Evolutionary conservation across 352 stramenopile genomes (phyloP).

Genomic region (Phytophthora nicotianae): DNA sequence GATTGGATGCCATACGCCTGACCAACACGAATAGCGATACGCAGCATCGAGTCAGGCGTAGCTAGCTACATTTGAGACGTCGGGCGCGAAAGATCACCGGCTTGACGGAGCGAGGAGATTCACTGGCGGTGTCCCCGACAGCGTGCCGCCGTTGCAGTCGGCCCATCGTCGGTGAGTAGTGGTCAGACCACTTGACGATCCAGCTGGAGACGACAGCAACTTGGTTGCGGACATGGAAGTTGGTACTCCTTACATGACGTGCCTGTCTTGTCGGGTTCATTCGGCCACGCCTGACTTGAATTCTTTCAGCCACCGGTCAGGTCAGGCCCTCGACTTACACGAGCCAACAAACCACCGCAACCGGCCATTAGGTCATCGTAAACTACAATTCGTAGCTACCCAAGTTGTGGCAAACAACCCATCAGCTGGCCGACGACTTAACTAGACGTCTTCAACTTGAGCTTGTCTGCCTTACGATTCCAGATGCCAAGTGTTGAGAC

Average conservation of each 20-base stretch:
- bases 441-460: neutral
- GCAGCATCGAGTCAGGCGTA: slow-evolving; percentile 10
- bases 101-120: neutral
- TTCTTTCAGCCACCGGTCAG: neutral
- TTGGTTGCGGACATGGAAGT: too few species aligned
- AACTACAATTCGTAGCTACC: neutral
- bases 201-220: neutral
- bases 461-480: neutral
- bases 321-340: slow-evolving; percentile 2
- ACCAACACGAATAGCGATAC: neutral
- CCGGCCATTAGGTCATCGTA: slow-evolving; percentile 1
- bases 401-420: too few species aligned
- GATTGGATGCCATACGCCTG: slow-evolving; percentile 5
- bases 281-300: neutral
- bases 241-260: neutral
- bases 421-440: too few species aligned
- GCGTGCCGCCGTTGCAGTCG: slow-evolving; percentile 10
- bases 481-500: too few species aligned
- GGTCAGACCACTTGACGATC: neutral
- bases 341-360: neutral
- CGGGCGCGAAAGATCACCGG: neutral
- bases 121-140: neutral
- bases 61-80: slow-evolving; percentile 1
- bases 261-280: neutral
- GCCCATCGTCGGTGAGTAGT: slow-evolving; percentile 1